Evolutionary conservation across 306 rosid species (phyloP), one percentile per base, ranked within the genome.

Genomic region (Vachellia collinsii): DNA sequence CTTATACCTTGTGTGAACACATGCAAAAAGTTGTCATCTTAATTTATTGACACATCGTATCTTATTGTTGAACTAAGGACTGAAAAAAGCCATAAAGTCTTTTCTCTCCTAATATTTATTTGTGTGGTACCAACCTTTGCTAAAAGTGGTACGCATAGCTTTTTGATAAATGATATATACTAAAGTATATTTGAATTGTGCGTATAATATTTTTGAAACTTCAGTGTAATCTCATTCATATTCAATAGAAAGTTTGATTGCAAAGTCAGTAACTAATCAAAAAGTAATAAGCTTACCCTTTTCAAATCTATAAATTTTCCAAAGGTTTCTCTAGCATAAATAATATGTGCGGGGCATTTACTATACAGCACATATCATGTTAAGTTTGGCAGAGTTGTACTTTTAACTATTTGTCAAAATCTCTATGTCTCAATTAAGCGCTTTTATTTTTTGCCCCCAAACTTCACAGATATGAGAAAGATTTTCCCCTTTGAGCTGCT

Each of bases 401-500:
- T 7, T 46, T 11, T 70, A 3, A 11, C 39, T 48, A 7, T 58
- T 58, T 8, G 36, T 10, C 3, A 20, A 1, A 58, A 8, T 58
- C 14, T 58, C 64, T 8, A 10, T 5, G 5, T 58, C 64, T 58
- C 22, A 20, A 8, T 20, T 25, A 7, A 29, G 70, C 62, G 1
- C n/a, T 14, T 54, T 10, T 9, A 23, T 41, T 8, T 25, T 3
- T 11, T 22, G 39, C 22, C 23, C 4, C 48, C 36, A 19, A 77
- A 59, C 54, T 50, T 68, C 86, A 77, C 97, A 95, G 99, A 93
- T 83, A 78, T 95, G 90, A 95, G 99, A 87, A 90, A 93, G 77
- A 89, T 93, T 76, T 96, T 96, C 86, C 98, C 97, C 53, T 96
- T 96, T 39, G 98, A 93, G 90, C 92, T 96, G 54, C 89, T 96